Evolutionary conservation across 805 yeast species (phyloP).

Genomic region (Pichia cephalocereana): DNA sequence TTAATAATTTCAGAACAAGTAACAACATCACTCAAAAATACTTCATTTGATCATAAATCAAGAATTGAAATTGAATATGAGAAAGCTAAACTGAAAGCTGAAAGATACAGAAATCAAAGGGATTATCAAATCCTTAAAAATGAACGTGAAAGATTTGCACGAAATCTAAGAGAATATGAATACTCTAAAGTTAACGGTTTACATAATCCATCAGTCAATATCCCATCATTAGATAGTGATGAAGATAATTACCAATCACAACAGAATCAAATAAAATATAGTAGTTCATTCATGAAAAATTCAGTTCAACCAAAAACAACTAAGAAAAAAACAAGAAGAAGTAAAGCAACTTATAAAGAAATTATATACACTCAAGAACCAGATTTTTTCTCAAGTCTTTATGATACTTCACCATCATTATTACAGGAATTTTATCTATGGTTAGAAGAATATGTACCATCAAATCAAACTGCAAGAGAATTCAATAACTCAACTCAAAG

Average conservation of each 20-base stretch:
- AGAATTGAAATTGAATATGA: conserved; percentile 7
- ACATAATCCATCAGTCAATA: background rate
- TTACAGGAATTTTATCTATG: background rate
- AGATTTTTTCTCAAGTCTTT: background rate
- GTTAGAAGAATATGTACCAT: background rate
- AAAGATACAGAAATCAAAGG: conserved; percentile 4
- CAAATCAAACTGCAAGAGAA: conserved; percentile 3
- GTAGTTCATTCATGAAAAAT: too few relatives aligned
- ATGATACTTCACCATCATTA: background rate
- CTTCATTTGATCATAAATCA: background rate
- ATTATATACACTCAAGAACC: background rate
- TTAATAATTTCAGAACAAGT: background rate
- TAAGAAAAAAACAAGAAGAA: background rate
- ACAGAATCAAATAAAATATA: too few relatives aligned
- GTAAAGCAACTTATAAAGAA: too few relatives aligned
- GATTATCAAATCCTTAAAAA: background rate
- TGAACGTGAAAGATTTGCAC: background rate
- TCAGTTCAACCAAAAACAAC: background rate
- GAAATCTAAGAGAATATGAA: conserved; percentile 8
- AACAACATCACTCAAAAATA: background rate
- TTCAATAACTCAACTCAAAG: conserved; percentile 3
- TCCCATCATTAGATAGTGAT: background rate
- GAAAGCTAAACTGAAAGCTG: conserved; percentile 1
- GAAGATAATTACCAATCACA: background rate
- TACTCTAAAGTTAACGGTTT: conserved; percentile 10